These are phyloP conservation scores for Kalanchoe fedtschenkoi DNA, from an alignment of 164 flowering plant species.

Conservation along the genomic window DNA sequence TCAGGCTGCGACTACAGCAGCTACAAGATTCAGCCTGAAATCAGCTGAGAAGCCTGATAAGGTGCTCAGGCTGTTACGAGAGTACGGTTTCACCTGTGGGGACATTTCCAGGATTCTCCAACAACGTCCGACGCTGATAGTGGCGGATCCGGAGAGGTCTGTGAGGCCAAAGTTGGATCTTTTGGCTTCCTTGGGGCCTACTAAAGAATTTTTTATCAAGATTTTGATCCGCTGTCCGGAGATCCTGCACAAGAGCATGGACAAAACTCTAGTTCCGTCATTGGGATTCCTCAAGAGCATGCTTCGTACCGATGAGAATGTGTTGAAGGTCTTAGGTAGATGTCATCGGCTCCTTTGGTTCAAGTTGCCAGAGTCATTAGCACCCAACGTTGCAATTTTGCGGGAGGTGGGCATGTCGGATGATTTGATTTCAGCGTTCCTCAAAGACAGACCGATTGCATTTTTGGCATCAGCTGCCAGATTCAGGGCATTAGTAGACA, in stretches of 20 bases:
- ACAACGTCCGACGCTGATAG: neutral
- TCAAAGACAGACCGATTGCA: neutral
- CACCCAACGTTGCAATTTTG: slow-evolving; percentile 6
- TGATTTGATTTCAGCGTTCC: neutral
- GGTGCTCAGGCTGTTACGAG: slow-evolving; percentile 6
- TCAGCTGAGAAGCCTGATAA: slow-evolving; percentile 1
- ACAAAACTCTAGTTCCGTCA: neutral
- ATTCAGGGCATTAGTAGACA: neutral
- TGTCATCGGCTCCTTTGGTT: neutral
- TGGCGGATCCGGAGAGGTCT: neutral
- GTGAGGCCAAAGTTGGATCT: slow-evolving; percentile 8
- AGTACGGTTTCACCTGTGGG: slow-evolving; percentile 2
- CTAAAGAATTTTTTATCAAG: neutral
- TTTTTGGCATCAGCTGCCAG: neutral
- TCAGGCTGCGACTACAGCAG: slow-evolving; percentile 3
- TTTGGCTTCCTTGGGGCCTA: slow-evolving; percentile 5
- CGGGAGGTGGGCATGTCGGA: slow-evolving; percentile 6
- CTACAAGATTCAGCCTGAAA: neutral
- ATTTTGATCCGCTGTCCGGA: neutral
- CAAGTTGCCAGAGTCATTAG: neutral
- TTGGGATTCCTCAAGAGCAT: neutral
- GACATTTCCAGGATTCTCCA: slow-evolving; percentile 5
- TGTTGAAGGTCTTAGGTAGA: neutral
- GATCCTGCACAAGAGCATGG: neutral
- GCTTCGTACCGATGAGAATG: neutral